Percentiles rank a stretch among this genome's conserved stretches.
Evolutionary conservation across 164 flowering plant genomes (phyloP).

Genomic region (Amborella trichopoda): DNA sequence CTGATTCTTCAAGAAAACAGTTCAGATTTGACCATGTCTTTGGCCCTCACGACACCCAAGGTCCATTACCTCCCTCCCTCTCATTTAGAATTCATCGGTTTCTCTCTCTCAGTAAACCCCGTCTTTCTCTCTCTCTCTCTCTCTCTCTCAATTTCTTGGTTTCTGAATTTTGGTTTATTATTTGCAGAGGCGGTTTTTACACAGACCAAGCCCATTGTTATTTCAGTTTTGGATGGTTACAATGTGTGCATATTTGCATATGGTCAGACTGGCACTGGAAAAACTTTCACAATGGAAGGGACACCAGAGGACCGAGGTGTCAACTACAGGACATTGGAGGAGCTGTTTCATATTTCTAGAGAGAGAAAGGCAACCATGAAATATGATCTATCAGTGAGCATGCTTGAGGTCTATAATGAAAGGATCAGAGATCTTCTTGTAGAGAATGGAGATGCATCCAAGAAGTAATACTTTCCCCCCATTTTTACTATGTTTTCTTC

Average conservation of each 20-base stretch:
- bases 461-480: no score
- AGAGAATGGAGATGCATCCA: no score
- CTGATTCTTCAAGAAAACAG: no score
- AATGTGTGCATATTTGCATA: slow-evolving; percentile 99
- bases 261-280: slow-evolving; percentile 99
- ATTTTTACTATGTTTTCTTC: no score
- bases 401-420: slow-evolving; percentile 98
- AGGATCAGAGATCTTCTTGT: slow-evolving; percentile 96
- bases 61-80: slow-evolving; percentile 20
- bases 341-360: slow-evolving; percentile 68
- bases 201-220: slow-evolving; percentile 82
- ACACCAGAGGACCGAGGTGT: slow-evolving; percentile 83
- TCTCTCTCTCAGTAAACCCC: background rate
- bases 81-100: background rate
- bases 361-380: slow-evolving; percentile 72
- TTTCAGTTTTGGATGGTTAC: slow-evolving; percentile 96
- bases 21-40: slow-evolving; percentile 89
- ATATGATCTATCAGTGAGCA: slow-evolving; percentile 85
- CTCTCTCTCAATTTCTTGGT: background rate
- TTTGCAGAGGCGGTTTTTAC: slow-evolving; percentile 83
- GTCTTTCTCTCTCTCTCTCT: background rate
- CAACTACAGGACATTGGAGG: slow-evolving; percentile 80
- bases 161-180: slow-evolving; percentile 1
- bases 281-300: slow-evolving; percentile 92
- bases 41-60: slow-evolving; percentile 93